Evolutionary conservation across 1,284 basidiomycete genomes (phyloP).

Genomic region (Leccinum pallidistipes): DNA sequence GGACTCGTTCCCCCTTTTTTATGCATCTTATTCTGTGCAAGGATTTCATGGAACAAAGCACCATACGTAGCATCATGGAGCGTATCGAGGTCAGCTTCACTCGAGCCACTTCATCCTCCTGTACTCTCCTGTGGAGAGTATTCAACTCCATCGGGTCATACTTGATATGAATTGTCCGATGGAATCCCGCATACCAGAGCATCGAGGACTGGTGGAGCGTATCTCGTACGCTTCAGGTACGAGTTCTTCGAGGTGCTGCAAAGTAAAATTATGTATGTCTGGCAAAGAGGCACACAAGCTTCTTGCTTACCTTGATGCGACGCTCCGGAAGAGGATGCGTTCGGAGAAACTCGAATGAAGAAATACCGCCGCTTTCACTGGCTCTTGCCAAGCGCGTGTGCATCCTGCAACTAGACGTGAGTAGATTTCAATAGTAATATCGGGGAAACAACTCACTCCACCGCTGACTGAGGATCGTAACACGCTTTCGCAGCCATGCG

Average conservation of each 20-base stretch:
- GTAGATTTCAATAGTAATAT: background rate
- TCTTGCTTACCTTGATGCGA: conserved; percentile 61
- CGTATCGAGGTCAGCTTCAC: background rate
- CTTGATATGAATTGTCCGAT: conserved; percentile 24
- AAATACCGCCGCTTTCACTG: conserved; percentile 41
- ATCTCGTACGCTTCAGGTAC: conserved; percentile 58
- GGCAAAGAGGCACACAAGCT: background rate
- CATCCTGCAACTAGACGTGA: conserved; percentile 48
- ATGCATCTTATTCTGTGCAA: background rate
- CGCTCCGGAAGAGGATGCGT: conserved; percentile 77
- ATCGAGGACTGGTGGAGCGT: conserved; percentile 49
- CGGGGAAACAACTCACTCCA: conserved; percentile 50
- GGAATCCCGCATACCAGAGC: conserved; percentile 36
- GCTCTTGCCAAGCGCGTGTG: conserved; percentile 60
- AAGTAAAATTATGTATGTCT: background rate
- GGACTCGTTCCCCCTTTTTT: background rate
- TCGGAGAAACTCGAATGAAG: conserved; percentile 52
- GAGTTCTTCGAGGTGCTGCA: conserved; percentile 52
- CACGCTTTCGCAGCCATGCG: conserved; percentile 76
- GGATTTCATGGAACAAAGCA: background rate
- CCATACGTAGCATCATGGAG: background rate
- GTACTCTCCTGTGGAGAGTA: too few relatives aligned
- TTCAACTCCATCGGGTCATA: conserved; percentile 21
- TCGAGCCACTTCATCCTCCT: background rate
- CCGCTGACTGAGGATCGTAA: conserved; percentile 75